These are phyloP conservation scores for Tylopilus cervinicoccineus DNA, from an alignment of 768 basidiomycete genomes.

Conservation along the genomic window DNA sequence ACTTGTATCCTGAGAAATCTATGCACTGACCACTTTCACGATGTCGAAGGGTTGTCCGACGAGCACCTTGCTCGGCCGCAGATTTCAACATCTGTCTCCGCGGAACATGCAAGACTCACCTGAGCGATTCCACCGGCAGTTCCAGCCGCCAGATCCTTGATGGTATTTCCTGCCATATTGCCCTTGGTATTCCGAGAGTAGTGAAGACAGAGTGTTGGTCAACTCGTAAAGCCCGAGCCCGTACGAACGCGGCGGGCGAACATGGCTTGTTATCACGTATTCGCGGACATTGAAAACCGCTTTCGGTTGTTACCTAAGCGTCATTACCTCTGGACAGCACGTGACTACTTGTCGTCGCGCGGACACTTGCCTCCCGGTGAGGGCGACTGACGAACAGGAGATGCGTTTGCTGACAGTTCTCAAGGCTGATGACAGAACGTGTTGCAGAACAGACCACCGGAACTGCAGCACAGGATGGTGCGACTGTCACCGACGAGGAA, in stretches of 20 bases:
- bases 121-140: constrained; percentile 91
- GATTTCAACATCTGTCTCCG: not conserved
- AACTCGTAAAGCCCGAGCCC: not conserved
- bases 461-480: constrained; percentile 18
- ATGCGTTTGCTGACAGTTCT: constrained; percentile 1
- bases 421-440: constrained; percentile 13
- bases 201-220: not conserved
- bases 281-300: constrained; percentile 21
- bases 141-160: constrained; percentile 86
- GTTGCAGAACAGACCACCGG: constrained; percentile 6
- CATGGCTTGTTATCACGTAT: constrained; percentile 6
- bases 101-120: constrained; percentile 36
- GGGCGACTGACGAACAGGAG: constrained; percentile 2
- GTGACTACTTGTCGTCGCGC: constrained; percentile 7
- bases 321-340: constrained; percentile 2
- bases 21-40: constrained; percentile 82
- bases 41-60: constrained; percentile 97
- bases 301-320: constrained; percentile 3
- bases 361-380: constrained; percentile 10
- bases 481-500: constrained; percentile 40
- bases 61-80: constrained; percentile 52
- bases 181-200: constrained; percentile 10
- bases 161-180: constrained; percentile 47
- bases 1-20: not conserved
- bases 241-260: constrained; percentile 5